phyloP scores from a whole-genome alignment of 23 red algal species.

The Chondrus crispus region DNA sequence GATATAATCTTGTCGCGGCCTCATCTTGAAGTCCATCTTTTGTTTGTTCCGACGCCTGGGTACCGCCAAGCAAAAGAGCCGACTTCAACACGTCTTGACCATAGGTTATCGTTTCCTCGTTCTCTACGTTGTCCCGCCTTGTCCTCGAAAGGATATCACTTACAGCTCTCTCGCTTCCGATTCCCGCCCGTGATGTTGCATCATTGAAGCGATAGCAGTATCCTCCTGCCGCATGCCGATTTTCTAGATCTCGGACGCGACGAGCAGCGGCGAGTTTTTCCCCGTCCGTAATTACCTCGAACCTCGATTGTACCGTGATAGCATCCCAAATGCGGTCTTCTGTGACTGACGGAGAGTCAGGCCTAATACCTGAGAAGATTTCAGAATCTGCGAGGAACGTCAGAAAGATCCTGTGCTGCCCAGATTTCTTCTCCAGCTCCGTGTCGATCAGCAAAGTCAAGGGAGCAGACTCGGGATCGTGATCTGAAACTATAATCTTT shows the following conservation, averaged over 20 bases:
- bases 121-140: neutral
- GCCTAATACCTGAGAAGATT: conserved; percentile 36
- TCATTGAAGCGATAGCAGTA: neutral
- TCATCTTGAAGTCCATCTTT: neutral
- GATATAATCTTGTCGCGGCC: neutral
- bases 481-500: conserved; percentile 25
- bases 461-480: conserved; percentile 16
- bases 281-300: neutral
- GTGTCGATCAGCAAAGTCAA: conserved; percentile 39
- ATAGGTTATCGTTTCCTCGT: neutral
- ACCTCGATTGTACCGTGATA: neutral
- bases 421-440: conserved; percentile 33
- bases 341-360: conserved; percentile 31
- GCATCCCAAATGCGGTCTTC: conserved; percentile 57
- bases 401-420: conserved; percentile 6
- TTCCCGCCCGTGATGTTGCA: neutral
- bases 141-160: neutral
- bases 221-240: neutral
- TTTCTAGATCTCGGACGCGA: conserved; percentile 33
- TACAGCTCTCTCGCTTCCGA: neutral
- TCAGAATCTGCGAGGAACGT: conserved; percentile 30
- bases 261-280: conserved; percentile 42
- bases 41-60: neutral
- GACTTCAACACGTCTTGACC: neutral
- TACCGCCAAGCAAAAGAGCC: neutral